These are phyloP conservation scores for Didymosphaeria variabile DNA, from an alignment of 2,329 filamentous ascomycete genomes.

Conservation along the genomic window DNA sequence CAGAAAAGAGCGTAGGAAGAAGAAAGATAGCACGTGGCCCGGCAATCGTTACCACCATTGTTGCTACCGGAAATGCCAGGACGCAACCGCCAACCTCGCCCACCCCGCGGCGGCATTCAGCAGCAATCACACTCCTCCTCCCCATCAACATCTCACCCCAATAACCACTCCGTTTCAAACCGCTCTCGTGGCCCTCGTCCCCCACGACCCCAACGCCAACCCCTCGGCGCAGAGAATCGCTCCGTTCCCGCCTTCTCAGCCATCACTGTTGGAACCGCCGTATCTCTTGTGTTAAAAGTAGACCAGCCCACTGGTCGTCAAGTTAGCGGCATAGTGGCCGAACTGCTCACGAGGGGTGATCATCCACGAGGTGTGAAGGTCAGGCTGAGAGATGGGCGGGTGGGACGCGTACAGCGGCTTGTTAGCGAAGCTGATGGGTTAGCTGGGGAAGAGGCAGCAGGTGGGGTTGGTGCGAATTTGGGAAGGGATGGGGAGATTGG, in stretches of 20 bases:
- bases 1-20: no score
- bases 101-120: slow-evolving; percentile 5
- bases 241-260: slow-evolving; percentile 32
- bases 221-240: slow-evolving; percentile 19
- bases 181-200: slow-evolving; percentile 11
- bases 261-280: slow-evolving; percentile 67
- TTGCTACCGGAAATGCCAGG: slow-evolving; percentile 15
- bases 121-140: not conserved
- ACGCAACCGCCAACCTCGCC: slow-evolving; percentile 42
- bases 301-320: slow-evolving; percentile 79
- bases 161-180: not conserved
- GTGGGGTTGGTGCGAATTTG: slow-evolving; percentile 31
- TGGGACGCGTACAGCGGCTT: slow-evolving; percentile 77
- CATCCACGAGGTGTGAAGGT: slow-evolving; percentile 84
- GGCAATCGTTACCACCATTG: not conserved
- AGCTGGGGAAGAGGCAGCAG: slow-evolving; percentile 37
- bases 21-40: slow-evolving; percentile 2
- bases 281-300: slow-evolving; percentile 78
- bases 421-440: slow-evolving; percentile 36
- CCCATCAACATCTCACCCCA: not conserved
- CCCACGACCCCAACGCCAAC: slow-evolving; percentile 37
- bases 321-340: slow-evolving; percentile 71
- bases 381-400: slow-evolving; percentile 72
- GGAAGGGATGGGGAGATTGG: slow-evolving; percentile 37
- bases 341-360: slow-evolving; percentile 76